Evolutionary conservation across 345 rosid genomes (phyloP).

Genomic region (Populus deltoides): DNA sequence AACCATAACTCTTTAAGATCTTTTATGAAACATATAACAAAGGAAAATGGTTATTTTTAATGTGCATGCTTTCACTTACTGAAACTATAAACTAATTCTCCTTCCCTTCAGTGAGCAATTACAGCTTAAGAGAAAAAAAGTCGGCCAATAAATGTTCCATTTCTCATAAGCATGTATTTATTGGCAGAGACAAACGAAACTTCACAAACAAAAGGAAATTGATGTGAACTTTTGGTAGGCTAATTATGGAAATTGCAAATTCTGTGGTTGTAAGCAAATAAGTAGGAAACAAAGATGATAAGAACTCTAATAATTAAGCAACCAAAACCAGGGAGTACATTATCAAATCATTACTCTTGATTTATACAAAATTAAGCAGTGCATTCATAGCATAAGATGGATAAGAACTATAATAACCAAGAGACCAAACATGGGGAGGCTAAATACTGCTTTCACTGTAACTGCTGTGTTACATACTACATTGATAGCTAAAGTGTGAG

Average conservation of each 20-base stretch:
- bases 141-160: neutral
- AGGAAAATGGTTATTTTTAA: neutral
- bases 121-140: neutral
- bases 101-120: neutral
- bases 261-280: neutral
- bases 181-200: neutral
- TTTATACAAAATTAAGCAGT: neutral
- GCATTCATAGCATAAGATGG: neutral
- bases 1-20: constrained; percentile 1
- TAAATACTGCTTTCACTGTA: neutral
- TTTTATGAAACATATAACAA: neutral
- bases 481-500: neutral
- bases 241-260: neutral
- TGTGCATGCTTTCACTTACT: neutral
- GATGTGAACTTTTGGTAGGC: neutral
- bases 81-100: neutral
- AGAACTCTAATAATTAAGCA: neutral
- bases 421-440: neutral
- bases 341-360: neutral
- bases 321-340: neutral
- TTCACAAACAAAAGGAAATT: neutral
- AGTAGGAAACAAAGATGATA: neutral
- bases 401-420: neutral
- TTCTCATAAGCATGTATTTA: neutral
- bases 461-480: neutral